phyloP scores from a whole-genome alignment of 495 filamentous ascomycete genomes.

The Penicillium samsonianum region DNA sequence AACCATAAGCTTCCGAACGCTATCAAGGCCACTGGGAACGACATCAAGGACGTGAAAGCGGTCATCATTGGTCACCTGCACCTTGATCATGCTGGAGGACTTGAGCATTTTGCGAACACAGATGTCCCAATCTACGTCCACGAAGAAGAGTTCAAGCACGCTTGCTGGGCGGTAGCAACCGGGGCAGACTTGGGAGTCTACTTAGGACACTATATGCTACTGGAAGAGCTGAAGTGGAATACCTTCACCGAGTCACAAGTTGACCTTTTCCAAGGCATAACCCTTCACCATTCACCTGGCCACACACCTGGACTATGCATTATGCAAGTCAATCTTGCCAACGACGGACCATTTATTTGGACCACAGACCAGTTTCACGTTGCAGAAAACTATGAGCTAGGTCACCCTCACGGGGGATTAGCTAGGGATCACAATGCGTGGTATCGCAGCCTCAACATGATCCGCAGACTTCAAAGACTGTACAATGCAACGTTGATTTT shows the following conservation, averaged over 20 bases:
- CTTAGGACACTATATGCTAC: conserved; percentile 39
- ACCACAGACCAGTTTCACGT: conserved; percentile 49
- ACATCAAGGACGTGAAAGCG: conserved; percentile 54
- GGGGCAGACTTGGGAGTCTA: conserved; percentile 49
- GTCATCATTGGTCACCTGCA: conserved; percentile 57
- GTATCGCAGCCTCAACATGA: conserved; percentile 43
- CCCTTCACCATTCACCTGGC: conserved; percentile 40
- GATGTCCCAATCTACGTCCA: conserved; percentile 56
- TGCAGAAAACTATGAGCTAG: conserved; percentile 37
- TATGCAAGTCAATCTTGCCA: conserved; percentile 42
- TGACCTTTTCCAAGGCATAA: conserved; percentile 42
- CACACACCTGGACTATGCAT: conserved; percentile 43
- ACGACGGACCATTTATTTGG: conserved; percentile 47
- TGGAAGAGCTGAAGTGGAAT: conserved; percentile 36
- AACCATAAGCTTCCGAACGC: conserved; percentile 46
- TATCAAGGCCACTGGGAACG: conserved; percentile 48
- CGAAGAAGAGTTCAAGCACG: conserved; percentile 51
- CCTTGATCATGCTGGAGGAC: conserved; percentile 55
- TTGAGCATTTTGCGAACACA: conserved; percentile 51
- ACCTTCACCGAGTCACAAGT: conserved; percentile 34
- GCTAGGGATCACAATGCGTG: conserved; percentile 46
- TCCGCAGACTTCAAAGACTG: conserved; percentile 35
- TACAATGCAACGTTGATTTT: conserved; percentile 43
- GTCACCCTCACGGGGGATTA: conserved; percentile 45
- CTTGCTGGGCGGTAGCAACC: conserved; percentile 49